These are phyloP conservation scores for Rubroboletus pulcherrimus DNA, from an alignment of 768 basidiomycete species.

Conservation along the genomic window DNA sequence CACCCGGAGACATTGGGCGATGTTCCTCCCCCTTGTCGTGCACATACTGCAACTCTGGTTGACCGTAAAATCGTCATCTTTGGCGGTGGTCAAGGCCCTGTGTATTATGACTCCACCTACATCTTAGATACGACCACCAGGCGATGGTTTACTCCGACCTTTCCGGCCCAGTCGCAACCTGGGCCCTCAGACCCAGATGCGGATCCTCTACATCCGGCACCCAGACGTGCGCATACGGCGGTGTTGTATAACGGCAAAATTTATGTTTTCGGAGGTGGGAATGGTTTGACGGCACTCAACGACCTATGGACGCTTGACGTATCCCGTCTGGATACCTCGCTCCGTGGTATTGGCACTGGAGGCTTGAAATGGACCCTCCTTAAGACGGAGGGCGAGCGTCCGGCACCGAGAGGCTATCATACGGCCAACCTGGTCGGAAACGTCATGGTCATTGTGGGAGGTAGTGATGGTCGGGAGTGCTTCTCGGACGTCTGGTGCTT, in stretches of 20 bases:
- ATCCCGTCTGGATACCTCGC: conserved; percentile 34
- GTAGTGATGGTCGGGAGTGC: conserved; percentile 85
- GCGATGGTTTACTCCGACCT: conserved; percentile 55
- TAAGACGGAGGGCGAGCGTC: conserved; percentile 51
- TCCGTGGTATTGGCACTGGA: conserved; percentile 9
- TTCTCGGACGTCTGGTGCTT: conserved; percentile 88
- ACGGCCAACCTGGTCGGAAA: conserved; percentile 83
- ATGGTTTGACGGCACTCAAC: conserved; percentile 83
- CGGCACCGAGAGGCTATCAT: conserved; percentile 79
- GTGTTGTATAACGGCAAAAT: conserved; percentile 69
- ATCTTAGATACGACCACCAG: conserved; percentile 76
- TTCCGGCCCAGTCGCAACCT: conserved; percentile 18
- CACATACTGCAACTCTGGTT: conserved; percentile 83
- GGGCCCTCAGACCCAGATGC: neutral
- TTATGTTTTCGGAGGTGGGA: conserved; percentile 92
- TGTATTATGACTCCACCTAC: conserved; percentile 81
- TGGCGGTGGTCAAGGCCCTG: conserved; percentile 81
- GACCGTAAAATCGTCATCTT: conserved; percentile 79
- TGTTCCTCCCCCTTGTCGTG: conserved; percentile 75
- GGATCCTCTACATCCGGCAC: conserved; percentile 43
- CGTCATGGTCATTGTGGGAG: conserved; percentile 85
- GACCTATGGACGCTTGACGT: conserved; percentile 89
- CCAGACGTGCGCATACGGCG: conserved; percentile 85
- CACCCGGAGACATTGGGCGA: conserved; percentile 76
- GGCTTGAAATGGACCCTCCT: conserved; percentile 57